Evolutionary conservation across 2,329 filamentous ascomycete genomes (phyloP), one percentile per base, ranked within the genome.

Genomic region (Hymenoscyphus salicellus): DNA sequence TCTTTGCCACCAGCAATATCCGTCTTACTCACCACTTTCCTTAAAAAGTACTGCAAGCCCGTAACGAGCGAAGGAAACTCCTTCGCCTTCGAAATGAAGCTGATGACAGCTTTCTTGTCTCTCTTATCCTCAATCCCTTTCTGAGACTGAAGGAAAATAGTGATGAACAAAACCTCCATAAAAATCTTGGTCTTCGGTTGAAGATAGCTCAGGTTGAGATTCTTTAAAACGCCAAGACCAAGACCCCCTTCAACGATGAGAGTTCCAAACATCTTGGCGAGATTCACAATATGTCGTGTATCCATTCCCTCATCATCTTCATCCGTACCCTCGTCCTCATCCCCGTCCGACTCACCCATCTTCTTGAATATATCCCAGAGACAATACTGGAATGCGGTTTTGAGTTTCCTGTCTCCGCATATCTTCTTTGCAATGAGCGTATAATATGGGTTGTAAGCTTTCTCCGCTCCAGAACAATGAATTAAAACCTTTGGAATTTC

Each of bases 401-500:
- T 86, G 70, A 96, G 83, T 71, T 88, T 87, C 69, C 87, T 87
- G 66, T 93, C 91, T 3, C 82, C 81, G 73, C 93, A 96, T 8
- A 97, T 83, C 68, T 89, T 88, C 58, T 86, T 86, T 10, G 92
- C 93, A 43, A 99, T 88, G 0, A 97, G 81, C 0, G 91, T 91
- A 75, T 99, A 99, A 79, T 96, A 99, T 0, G 91, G 91, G 72
- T 99, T 99, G 78, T 97, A 96, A 0, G 83, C 82, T 63, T 89
- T 82, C 78, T 98, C 95, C 2, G 90, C 89, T 55, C 91, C 91
- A 0, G 89, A 89, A 74, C 93, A 97, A 71, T 95, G 93, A 8
- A 97, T 84, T 32, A 99, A 81, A 20, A 99, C 93, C 61, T 90
- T 87, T 0, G 94, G 89, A 36, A 98, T 90, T 75, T 98, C 94